These are phyloP conservation scores for Paspalum notatum DNA, from an alignment of 176 grass and related monocot genomes.

Conservation along the genomic window DNA sequence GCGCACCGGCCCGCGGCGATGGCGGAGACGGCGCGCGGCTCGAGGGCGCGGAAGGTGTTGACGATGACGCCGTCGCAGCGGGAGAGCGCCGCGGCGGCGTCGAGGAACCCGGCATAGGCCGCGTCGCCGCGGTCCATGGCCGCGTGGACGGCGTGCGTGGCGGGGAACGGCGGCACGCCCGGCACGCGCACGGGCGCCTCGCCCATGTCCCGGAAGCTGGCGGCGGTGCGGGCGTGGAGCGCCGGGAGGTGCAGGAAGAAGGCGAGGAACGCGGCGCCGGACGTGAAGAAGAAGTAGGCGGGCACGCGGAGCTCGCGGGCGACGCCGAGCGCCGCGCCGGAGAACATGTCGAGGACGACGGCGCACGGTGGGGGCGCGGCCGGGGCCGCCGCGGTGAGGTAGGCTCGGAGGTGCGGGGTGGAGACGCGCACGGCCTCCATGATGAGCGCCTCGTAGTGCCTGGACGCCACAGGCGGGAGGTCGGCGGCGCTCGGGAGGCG, in stretches of 20 bases:
- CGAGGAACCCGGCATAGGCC: conserved; percentile 14
- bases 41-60: conserved; percentile 62
- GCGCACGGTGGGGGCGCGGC: conserved; percentile 42
- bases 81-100: background rate
- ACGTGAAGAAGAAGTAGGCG: conserved; percentile 50
- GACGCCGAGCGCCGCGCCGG: conserved; percentile 37
- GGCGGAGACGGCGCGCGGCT: conserved; percentile 38
- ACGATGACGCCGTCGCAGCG: conserved; percentile 46
- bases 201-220: conserved; percentile 13
- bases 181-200: background rate
- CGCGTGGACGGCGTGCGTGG: conserved; percentile 28
- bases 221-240: background rate
- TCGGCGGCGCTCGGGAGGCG: conserved; percentile 27
- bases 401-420: conserved; percentile 13
- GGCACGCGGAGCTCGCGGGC: conserved; percentile 53
- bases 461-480: conserved; percentile 9
- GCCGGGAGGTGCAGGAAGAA: conserved; percentile 1
- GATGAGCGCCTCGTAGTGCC: background rate
- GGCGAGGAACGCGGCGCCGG: conserved; percentile 32
- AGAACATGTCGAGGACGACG: conserved; percentile 61
- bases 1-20: conserved; percentile 27
- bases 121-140: conserved; percentile 39
- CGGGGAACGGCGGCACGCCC: conserved; percentile 33
- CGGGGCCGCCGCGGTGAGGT: conserved; percentile 35
- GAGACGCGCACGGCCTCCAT: conserved; percentile 40